Evolutionary conservation across 2,329 filamentous ascomycete genomes (phyloP).

Genomic region (Paramyrothecium sp.): DNA sequence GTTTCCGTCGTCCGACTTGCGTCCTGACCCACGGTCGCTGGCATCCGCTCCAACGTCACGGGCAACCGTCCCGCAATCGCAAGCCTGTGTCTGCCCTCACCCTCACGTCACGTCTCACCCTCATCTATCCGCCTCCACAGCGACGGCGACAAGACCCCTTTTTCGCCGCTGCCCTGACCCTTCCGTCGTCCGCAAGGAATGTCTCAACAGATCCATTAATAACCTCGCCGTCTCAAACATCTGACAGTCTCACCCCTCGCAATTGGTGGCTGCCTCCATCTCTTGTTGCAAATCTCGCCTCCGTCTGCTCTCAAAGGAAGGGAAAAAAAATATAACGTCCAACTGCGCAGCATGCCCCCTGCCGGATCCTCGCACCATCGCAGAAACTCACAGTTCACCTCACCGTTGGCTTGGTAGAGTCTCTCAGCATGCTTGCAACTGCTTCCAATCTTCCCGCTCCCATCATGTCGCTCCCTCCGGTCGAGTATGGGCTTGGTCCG

Average conservation of each 20-base stretch:
- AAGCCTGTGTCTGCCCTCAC: neutral
- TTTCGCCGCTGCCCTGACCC: neutral
- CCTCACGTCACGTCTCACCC: neutral
- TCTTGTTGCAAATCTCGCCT: neutral
- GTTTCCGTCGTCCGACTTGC: neutral
- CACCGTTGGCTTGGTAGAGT: conserved; percentile 1
- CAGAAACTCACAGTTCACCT: conserved; percentile 19
- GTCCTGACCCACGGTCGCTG: neutral
- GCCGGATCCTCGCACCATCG: conserved; percentile 8
- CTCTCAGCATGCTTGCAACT: conserved; percentile 24
- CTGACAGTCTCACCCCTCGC: neutral
- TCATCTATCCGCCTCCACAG: neutral
- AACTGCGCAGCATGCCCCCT: conserved; percentile 22
- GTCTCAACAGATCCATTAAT: neutral
- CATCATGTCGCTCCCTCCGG: conserved; percentile 29
- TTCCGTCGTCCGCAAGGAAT: neutral
- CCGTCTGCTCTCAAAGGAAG: neutral
- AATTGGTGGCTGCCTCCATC: neutral
- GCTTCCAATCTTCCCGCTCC: conserved; percentile 22
- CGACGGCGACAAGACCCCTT: neutral
- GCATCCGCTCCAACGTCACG: neutral
- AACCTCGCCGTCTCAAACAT: neutral
- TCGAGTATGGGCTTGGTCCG: conserved; percentile 23
- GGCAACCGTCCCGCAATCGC: neutral
- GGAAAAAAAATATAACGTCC: conserved; percentile 5